Evolutionary conservation across 2,329 filamentous ascomycete species (phyloP), one percentile per base, ranked within the genome.

Genomic region (Phaeoacremonium minimum): DNA sequence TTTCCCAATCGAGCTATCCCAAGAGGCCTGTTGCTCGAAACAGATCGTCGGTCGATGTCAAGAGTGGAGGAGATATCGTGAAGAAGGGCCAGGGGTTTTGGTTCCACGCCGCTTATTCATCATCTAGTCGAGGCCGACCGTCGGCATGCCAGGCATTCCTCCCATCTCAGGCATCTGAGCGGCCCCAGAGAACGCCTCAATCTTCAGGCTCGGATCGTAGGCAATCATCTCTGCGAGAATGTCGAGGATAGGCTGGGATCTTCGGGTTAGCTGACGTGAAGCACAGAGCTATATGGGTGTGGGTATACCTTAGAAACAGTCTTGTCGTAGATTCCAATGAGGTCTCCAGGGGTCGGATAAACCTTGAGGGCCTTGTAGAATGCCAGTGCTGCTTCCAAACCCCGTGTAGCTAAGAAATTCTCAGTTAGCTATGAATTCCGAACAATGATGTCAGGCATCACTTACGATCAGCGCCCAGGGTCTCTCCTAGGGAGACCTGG

Each of bases 361-460:
- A 97, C 93, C 77, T 98, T 98, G 49, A 98, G 78, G 30, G 90
- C 93, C 75, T 90, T 94, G 79, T 97, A 98, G 70, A 98, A 98
- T 63, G 87, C 88, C 43, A 97, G 71, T 32, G 93, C 91, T 35
- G 93, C 87, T 48, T 96, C 90, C 41, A 95, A 64, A 28, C 75
- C 71, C 56, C 83, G 78, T 48, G 78, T 67, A 50, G 82, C 82
- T 86, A 50, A 44, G 45, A 26, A 38, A 35, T 39, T 6, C 15
- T 15, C 9, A 17, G 32, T 39, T 29, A 36, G 32, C 32, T 15
- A 26, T 12, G 12, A 37, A 39, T 33, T 15, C 19, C 34, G 26
- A 31, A 35, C 32, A 30, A 30, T 28, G 16, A 16, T 15, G 38
- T 48, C 33, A 49, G 47, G 38, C 36, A 15, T n/a, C 11, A 67